phyloP scores from a whole-genome alignment of 169 alveolate genomes.

The Plasmodium billcollinsi region DNA sequence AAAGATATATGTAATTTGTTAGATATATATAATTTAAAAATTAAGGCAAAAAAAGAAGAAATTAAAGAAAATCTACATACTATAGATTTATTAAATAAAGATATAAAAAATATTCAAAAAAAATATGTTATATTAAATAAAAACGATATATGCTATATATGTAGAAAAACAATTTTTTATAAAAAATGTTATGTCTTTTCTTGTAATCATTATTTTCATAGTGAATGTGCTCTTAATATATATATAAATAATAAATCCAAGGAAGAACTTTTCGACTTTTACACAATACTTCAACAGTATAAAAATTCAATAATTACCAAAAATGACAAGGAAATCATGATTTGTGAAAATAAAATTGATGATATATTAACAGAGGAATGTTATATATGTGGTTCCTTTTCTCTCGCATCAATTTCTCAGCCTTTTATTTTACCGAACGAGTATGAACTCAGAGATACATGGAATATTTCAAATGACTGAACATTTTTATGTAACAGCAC shows the following conservation, averaged over 20 bases:
- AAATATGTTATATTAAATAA: slow-evolving; percentile 40
- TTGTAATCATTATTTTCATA: slow-evolving; percentile 76
- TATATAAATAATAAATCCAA: slow-evolving; percentile 61
- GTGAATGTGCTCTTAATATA: slow-evolving; percentile 53
- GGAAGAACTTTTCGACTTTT: slow-evolving; percentile 59
- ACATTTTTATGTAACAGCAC: neutral
- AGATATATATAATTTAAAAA: slow-evolving; percentile 66
- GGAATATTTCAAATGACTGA: slow-evolving; percentile 67
- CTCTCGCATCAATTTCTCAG: slow-evolving; percentile 46
- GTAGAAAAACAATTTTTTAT: slow-evolving; percentile 67
- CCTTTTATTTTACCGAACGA: slow-evolving; percentile 38
- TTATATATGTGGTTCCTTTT: slow-evolving; percentile 70
- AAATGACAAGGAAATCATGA: slow-evolving; percentile 49
- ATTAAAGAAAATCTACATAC: slow-evolving; percentile 67
- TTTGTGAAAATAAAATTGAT: slow-evolving; percentile 71
- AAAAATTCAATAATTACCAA: slow-evolving; percentile 51
- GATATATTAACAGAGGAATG: slow-evolving; percentile 77
- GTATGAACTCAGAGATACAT: slow-evolving; percentile 51
- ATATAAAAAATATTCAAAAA: slow-evolving; percentile 50
- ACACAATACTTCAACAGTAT: slow-evolving; percentile 41
- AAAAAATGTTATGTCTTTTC: slow-evolving; percentile 73
- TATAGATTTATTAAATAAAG: slow-evolving; percentile 57
- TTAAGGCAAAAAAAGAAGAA: slow-evolving; percentile 76
- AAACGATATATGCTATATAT: slow-evolving; percentile 74
- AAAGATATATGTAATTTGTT: slow-evolving; percentile 72